These are phyloP conservation scores for Capniomyces stellatus DNA, from an alignment of 371 early-diverging fungal species.

Conservation along the genomic window DNA sequence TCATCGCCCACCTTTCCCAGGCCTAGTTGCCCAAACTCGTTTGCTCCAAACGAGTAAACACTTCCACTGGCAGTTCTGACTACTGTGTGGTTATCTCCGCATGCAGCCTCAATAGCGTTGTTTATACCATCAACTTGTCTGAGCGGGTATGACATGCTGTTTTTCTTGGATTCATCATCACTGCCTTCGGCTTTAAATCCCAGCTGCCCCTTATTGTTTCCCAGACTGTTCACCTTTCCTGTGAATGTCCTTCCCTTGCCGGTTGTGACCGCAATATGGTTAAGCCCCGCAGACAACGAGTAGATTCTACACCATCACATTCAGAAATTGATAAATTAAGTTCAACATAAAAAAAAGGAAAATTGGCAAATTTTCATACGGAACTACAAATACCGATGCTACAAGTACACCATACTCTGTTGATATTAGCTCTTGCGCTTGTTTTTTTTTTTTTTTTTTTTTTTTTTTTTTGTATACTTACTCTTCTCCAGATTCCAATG, in stretches of 20 bases:
- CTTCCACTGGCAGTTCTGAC: slow-evolving; percentile 3
- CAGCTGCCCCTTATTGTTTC: slow-evolving; percentile 11
- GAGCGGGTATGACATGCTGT: background rate
- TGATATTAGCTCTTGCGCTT: too few relatives aligned
- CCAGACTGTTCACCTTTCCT: slow-evolving; percentile 8
- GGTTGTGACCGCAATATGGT: slow-evolving; percentile 15
- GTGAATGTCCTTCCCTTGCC: slow-evolving; percentile 14
- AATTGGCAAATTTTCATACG: too few relatives aligned
- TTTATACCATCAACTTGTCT: background rate
- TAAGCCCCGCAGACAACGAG: slow-evolving; percentile 15
- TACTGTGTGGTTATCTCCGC: slow-evolving; percentile 3
- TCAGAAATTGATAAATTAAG: too few relatives aligned
- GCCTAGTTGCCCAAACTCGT: slow-evolving; percentile 2
- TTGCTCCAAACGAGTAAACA: slow-evolving; percentile 1
- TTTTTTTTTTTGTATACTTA: too few relatives aligned
- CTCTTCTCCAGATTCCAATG: slow-evolving; percentile 18
- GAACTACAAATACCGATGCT: too few relatives aligned
- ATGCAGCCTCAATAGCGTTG: background rate
- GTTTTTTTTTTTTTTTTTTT: too few relatives aligned
- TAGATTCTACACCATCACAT: too few relatives aligned
- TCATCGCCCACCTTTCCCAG: background rate
- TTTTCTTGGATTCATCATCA: background rate
- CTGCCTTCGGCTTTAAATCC: slow-evolving; percentile 4
- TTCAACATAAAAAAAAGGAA: too few relatives aligned
- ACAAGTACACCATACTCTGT: too few relatives aligned